Conservation (phyloP, 345 rosid genomes). For the Populus nigra region DNA sequence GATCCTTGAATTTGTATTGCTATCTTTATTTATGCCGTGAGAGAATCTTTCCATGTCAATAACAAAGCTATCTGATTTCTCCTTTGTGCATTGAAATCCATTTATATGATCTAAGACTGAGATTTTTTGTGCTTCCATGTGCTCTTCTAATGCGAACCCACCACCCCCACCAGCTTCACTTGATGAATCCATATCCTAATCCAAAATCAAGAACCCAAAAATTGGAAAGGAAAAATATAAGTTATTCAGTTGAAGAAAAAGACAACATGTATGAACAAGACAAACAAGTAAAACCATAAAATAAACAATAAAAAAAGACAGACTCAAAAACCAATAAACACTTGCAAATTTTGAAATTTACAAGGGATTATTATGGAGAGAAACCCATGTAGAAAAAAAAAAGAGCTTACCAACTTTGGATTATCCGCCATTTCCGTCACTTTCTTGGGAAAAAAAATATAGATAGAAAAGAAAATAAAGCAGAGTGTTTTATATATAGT, state of each 20-base stretch:
- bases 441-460: constrained; percentile 21
- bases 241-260: not conserved
- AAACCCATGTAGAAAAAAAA: constrained; percentile 6
- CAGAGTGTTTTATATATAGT: not conserved
- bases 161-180: not conserved
- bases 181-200: constrained; percentile 11
- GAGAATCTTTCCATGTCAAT: constrained; percentile 68
- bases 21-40: constrained; percentile 40
- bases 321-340: constrained; percentile 28
- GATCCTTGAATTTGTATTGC: constrained; percentile 44
- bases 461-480: not conserved
- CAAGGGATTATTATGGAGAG: not conserved
- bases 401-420: constrained; percentile 48
- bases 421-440: constrained; percentile 48
- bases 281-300: constrained; percentile 1
- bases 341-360: not conserved
- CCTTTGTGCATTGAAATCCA: constrained; percentile 42
- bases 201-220: not conserved
- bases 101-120: constrained; percentile 46
- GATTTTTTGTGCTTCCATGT: constrained; percentile 28
- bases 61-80: constrained; percentile 59
- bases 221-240: not conserved
- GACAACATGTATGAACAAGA: not conserved
- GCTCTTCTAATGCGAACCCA: constrained; percentile 15
- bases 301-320: not conserved